Evolutionary conservation across 2,329 filamentous ascomycete species (phyloP), one percentile per base, ranked within the genome.

Genomic region (Trichoderma sp.): DNA sequence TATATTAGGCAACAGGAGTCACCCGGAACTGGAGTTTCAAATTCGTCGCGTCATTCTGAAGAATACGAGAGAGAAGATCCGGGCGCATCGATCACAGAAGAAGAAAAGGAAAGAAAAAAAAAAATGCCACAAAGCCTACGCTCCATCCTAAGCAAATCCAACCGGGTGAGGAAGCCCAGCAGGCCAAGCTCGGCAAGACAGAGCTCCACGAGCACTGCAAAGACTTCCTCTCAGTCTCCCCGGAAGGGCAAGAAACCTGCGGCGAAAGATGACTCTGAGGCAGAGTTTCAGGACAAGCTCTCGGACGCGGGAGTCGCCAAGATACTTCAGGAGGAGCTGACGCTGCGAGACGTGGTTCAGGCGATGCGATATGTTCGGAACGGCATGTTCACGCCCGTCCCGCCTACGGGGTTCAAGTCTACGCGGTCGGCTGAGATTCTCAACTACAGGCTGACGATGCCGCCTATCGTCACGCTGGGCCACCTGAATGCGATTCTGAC

Each of bases 321-420:
- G 35, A 81, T 84, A 3, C 79, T 92, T 0, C 83, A 84, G 13
- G 79, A 82, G 35, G 84, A 89, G 70, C 78, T 87, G 15, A 83
- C 81, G 32, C 83, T 90, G 5, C 82, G 86, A 60, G 87, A 90
- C 75, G 84, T 89, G 1, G 82, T 87, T 0, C 89, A 91, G 74
- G 87, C 88, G 25, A 87, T 92, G 74, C 80, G 84, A 61, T 86
- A 89, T 76, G 85, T 90, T 59, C 85, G 84, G 42, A 78, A 75
- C 22, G 82, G 79, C 72, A 91, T 90, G 85, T 93, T 92, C 79
- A 84, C 83, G 45, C 79, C 84, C 1, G 80, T 92, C 12, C 90
- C 90, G 3, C 81, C 84, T 22, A 80, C 84, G 0, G 89, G 90
- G 25, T 87, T 93, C 84, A 86, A 83, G 71, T 89, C 87, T 5